Conservation (phyloP, 495 filamentous ascomycete species). For the Tuber aestivum region DNA sequence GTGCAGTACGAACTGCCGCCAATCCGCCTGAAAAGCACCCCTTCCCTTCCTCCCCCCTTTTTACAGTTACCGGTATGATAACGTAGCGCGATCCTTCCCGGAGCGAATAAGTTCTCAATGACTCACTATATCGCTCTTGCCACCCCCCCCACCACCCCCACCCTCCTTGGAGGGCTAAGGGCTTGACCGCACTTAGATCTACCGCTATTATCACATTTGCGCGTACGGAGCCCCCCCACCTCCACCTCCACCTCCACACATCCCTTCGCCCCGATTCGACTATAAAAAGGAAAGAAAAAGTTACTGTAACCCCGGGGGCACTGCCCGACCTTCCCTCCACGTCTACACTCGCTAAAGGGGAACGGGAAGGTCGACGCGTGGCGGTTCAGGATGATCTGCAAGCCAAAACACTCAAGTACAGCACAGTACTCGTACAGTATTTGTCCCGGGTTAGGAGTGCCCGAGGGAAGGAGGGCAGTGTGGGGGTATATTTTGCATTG, state of each 20-base stretch:
- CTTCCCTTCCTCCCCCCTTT: not conserved
- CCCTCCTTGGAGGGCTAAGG: not conserved
- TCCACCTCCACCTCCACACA: not conserved
- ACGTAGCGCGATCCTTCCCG: not conserved
- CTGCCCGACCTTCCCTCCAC: not conserved
- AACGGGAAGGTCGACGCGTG: not conserved
- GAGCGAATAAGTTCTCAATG: not conserved
- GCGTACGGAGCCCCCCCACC: not conserved
- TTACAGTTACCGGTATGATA: not conserved
- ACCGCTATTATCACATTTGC: not conserved
- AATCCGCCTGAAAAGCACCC: not conserved
- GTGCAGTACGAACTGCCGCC: not conserved
- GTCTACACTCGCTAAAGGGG: not conserved
- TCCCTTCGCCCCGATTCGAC: not conserved
- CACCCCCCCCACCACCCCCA: not conserved
- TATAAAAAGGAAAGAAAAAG: too few relatives aligned
- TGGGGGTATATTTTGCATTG: not conserved
- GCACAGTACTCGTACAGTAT: too few relatives aligned
- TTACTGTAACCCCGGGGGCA: not conserved
- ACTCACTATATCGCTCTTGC: not conserved
- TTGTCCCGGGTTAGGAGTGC: not conserved
- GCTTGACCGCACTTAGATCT: not conserved
- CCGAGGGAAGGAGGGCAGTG: not conserved
- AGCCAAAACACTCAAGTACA: not conserved
- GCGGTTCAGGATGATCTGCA: not conserved